A percentile compares a stretch with the other conserved stretches of the same genome.
These are phyloP conservation scores for Neofusicoccum cordaticola DNA, from an alignment of 2,329 filamentous ascomycete genomes.

Conservation along the genomic window DNA sequence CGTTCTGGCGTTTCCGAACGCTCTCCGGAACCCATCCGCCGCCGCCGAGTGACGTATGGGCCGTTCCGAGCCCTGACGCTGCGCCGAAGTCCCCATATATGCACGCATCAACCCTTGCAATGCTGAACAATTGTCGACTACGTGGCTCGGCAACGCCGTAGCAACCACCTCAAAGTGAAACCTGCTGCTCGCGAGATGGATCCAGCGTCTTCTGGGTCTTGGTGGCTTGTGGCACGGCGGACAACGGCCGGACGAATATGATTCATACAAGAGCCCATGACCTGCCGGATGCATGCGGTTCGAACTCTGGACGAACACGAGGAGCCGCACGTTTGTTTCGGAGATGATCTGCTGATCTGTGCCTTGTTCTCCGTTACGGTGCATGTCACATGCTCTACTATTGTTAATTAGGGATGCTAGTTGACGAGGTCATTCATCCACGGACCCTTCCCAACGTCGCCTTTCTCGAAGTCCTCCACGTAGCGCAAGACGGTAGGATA, in stretches of 20 bases:
- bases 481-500: background rate
- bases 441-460: background rate
- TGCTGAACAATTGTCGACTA: background rate
- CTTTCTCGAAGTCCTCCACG: background rate
- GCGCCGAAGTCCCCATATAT: background rate
- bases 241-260: background rate
- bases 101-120: background rate
- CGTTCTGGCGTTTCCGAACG: background rate
- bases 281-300: background rate
- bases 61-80: background rate
- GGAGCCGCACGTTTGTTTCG: background rate
- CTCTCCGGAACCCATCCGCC: background rate
- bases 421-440: background rate
- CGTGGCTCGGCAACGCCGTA: background rate
- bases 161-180: background rate
- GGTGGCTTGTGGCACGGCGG: background rate
- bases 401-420: background rate
- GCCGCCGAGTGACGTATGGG: slow-evolving; percentile 3
- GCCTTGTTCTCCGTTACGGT: background rate
- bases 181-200: background rate
- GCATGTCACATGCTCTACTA: background rate
- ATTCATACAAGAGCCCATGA: background rate
- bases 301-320: background rate
- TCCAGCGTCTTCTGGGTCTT: background rate
- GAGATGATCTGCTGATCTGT: background rate